phyloP scores from a whole-genome alignment of 2,329 filamentous ascomycete genomes.

The Aspergillaceae sp. region DNA sequence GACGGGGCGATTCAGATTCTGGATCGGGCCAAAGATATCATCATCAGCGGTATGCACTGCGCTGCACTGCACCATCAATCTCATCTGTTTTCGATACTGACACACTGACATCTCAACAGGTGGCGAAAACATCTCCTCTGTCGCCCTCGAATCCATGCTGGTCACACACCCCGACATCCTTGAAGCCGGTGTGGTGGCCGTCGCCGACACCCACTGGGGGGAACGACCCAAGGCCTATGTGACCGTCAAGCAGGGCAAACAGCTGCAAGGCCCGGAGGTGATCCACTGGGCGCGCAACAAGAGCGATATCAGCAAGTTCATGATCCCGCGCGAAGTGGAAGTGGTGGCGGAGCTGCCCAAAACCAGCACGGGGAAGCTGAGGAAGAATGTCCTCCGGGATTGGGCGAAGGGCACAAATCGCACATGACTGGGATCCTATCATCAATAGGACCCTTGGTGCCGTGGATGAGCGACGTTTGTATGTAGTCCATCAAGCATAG shows the following conservation, averaged over 20 bases:
- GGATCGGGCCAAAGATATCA: constrained; percentile 94
- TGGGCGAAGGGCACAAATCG: constrained; percentile 58
- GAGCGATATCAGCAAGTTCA: constrained; percentile 78
- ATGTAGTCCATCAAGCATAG: neutral
- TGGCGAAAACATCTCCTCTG: constrained; percentile 92
- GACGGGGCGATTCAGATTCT: constrained; percentile 88
- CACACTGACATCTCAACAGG: constrained; percentile 41
- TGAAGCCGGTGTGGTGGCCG: constrained; percentile 82
- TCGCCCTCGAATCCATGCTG: constrained; percentile 84
- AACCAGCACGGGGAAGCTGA: constrained; percentile 92
- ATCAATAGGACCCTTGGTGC: neutral
- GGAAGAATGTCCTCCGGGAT: constrained; percentile 84
- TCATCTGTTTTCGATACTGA: neutral
- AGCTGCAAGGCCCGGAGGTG: constrained; percentile 56
- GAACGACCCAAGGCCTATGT: constrained; percentile 93
- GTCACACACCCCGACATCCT: constrained; percentile 80
- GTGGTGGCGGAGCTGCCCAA: constrained; percentile 85
- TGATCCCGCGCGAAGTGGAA: constrained; percentile 68
- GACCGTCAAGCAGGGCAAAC: constrained; percentile 63
- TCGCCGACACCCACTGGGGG: constrained; percentile 85
- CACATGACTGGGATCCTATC: too few relatives aligned
- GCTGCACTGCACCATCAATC: neutral
- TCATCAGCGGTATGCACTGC: constrained; percentile 67
- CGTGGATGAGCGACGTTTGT: neutral
- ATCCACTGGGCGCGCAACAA: constrained; percentile 79